phyloP scores from a whole-genome alignment of 2,329 filamentous ascomycete species.

The Trichoderma sp. region DNA sequence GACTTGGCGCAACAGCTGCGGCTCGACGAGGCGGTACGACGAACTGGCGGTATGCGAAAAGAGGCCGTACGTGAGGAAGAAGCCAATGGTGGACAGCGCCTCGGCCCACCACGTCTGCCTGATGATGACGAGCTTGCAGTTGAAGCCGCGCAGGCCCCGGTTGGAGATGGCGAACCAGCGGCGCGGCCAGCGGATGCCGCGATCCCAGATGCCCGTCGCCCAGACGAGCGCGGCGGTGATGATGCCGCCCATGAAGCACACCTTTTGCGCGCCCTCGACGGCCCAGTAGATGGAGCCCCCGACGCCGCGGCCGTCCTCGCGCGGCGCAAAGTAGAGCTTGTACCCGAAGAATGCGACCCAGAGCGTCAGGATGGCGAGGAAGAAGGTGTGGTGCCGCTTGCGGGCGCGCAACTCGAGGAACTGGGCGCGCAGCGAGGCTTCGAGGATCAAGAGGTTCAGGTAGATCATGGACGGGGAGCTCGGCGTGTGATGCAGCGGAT shows the following conservation, averaged over 20 bases:
- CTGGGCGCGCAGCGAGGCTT: constrained; percentile 88
- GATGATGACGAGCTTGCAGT: constrained; percentile 92
- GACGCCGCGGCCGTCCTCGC: constrained; percentile 87
- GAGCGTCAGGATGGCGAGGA: constrained; percentile 73
- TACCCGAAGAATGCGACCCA: constrained; percentile 90
- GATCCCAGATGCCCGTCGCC: constrained; percentile 95
- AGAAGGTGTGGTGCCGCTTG: constrained; percentile 89
- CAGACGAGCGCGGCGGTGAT: constrained; percentile 86
- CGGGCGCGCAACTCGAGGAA: constrained; percentile 88
- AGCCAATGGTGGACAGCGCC: constrained; percentile 68
- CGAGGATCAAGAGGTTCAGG: constrained; percentile 94
- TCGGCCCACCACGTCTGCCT: constrained; percentile 82
- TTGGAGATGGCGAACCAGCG: constrained; percentile 90
- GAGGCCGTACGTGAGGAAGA: constrained; percentile 75
- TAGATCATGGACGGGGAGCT: constrained; percentile 95
- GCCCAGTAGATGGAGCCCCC: constrained; percentile 97
- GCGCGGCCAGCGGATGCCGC: constrained; percentile 90
- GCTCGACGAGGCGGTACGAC: constrained; percentile 77
- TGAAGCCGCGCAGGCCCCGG: constrained; percentile 85
- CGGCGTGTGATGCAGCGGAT: constrained; percentile 80
- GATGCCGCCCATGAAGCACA: constrained; percentile 87
- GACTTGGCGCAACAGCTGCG: constrained; percentile 59
- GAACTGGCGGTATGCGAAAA: constrained; percentile 69
- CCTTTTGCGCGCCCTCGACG: constrained; percentile 84
- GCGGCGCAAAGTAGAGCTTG: constrained; percentile 89